phyloP scores from a whole-genome alignment of 1,139 yeast genomes.

The Taphrina deformans region DNA sequence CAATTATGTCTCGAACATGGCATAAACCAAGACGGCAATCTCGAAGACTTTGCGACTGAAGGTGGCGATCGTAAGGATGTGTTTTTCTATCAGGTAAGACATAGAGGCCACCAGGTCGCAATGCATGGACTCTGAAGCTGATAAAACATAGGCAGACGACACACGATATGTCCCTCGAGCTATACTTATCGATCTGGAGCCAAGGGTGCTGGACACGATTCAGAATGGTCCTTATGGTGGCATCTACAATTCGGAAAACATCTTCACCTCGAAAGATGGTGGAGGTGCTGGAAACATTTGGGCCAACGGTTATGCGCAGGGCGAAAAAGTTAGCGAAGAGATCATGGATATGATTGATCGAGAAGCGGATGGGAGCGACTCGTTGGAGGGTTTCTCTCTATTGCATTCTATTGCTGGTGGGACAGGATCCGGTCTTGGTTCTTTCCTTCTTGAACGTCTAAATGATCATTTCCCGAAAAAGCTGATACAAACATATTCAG shows the following conservation, averaged over 20 bases:
- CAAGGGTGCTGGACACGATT: conserved; percentile 56
- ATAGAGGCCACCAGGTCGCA: too few species aligned
- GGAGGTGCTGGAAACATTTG: conserved; percentile 95
- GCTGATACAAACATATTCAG: conserved; percentile 77
- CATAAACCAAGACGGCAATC: conserved; percentile 69
- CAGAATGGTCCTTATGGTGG: conserved; percentile 55
- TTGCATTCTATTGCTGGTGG: conserved; percentile 98
- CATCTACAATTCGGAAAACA: conserved; percentile 80
- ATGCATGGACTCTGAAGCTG: too few species aligned
- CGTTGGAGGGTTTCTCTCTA: conserved; percentile 83
- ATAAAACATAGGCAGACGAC: conserved; percentile 56
- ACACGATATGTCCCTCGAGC: conserved; percentile 85
- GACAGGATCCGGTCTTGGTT: conserved; percentile 95
- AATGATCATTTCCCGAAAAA: conserved; percentile 83
- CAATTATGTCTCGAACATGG: conserved; percentile 90
- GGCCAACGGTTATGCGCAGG: conserved; percentile 86
- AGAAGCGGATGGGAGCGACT: conserved; percentile 88
- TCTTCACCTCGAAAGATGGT: conserved; percentile 76
- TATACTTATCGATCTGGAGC: conserved; percentile 80
- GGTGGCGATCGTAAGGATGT: conserved; percentile 77
- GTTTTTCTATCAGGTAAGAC: conserved; percentile 62
- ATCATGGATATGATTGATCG: conserved; percentile 80
- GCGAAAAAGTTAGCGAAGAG: conserved; percentile 66
- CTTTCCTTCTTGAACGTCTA: conserved; percentile 70
- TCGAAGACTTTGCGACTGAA: conserved; percentile 45